Evolutionary conservation across 148 eudicot genomes (phyloP).

Genomic region (Cornus controversa): DNA sequence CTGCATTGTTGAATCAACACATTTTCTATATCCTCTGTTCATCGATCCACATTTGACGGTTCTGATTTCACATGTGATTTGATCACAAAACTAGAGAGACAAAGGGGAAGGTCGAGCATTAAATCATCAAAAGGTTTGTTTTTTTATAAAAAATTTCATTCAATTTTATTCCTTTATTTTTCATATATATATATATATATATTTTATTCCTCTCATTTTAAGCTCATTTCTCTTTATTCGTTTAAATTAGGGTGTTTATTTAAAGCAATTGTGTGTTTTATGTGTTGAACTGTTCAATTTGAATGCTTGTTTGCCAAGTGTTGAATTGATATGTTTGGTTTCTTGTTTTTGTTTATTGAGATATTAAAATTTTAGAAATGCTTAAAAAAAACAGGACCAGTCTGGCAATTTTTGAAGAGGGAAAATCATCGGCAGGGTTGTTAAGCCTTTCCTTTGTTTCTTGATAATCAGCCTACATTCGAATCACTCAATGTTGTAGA

Average conservation of each 20-base stretch:
- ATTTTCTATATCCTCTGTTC: background rate
- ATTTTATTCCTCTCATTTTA: background rate
- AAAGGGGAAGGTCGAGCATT: constrained; percentile 4
- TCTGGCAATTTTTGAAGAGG: background rate
- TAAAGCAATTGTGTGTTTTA: too few species aligned
- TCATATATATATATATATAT: too few species aligned
- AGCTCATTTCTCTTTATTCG: background rate
- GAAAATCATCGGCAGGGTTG: background rate
- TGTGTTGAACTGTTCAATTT: background rate
- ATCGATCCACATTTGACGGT: constrained; percentile 8
- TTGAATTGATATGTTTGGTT: background rate
- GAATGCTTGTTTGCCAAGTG: background rate
- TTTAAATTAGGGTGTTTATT: background rate
- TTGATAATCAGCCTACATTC: background rate
- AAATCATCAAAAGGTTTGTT: background rate
- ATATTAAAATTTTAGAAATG: background rate
- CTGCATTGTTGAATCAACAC: too few species aligned
- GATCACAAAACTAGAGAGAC: constrained; percentile 12
- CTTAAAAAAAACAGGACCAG: background rate
- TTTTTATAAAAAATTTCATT: background rate
- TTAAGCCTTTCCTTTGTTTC: background rate
- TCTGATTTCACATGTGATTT: background rate
- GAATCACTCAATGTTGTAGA: background rate
- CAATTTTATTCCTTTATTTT: background rate
- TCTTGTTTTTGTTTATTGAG: too few species aligned